Conservation (phyloP, 2,329 filamentous ascomycete species). For the Metarhizium robertsii region DNA sequence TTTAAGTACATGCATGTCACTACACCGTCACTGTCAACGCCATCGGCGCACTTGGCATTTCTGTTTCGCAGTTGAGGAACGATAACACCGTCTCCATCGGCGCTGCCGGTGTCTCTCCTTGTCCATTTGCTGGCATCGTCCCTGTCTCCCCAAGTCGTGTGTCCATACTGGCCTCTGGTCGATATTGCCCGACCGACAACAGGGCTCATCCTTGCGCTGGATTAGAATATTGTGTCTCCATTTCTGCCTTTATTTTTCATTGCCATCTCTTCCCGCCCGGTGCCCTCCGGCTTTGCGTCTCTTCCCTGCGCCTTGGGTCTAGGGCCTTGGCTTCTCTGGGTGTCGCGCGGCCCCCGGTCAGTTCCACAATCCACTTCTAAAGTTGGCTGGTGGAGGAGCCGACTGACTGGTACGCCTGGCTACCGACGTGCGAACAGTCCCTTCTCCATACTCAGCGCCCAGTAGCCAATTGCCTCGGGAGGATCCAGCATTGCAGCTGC, state of each 20-base stretch:
- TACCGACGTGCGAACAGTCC: constrained; percentile 2
- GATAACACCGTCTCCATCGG: background rate
- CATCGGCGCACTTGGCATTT: background rate
- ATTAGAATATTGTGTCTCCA: constrained; percentile 3
- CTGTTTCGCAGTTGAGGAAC: background rate
- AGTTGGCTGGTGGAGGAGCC: constrained; percentile 1
- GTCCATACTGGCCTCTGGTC: background rate
- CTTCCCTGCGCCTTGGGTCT: constrained; percentile 5
- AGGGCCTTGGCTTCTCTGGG: constrained; percentile 4
- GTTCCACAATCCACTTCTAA: background rate
- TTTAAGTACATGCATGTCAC: background rate
- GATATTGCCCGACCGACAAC: constrained; percentile 1
- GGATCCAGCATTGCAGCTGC: background rate
- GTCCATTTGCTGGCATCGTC: no score
- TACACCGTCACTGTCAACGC: background rate
- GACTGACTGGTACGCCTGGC: background rate
- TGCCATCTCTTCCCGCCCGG: constrained; percentile 8
- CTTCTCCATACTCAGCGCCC: background rate
- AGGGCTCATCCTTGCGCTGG: constrained; percentile 11
- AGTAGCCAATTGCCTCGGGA: background rate
- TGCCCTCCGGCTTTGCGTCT: constrained; percentile 3
- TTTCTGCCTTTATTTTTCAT: background rate
- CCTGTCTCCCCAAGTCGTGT: background rate
- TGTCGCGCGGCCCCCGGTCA: constrained; percentile 1
- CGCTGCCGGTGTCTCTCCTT: no score